Evolutionary conservation across 2,329 filamentous ascomycete genomes (phyloP), one percentile per base, ranked within the genome.

Genomic region (Diaporthe batatas): DNA sequence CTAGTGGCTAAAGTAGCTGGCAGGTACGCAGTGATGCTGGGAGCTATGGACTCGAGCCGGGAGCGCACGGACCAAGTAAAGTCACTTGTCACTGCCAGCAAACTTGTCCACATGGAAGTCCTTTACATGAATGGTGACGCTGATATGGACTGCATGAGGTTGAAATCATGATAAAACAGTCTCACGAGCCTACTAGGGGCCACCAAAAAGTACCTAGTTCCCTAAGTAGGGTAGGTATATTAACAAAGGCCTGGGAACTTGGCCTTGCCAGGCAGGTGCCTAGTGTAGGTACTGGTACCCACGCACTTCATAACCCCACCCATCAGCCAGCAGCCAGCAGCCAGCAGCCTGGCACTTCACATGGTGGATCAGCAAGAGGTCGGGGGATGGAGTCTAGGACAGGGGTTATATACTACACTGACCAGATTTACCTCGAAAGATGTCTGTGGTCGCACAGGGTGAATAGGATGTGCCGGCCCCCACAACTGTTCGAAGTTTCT

Each of bases 311-410:
- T 51, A 51, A 8, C n/a, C 47, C 21, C 42, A 14, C 36, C 36
- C 36, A 10, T 39, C 8, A 2, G 36, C 42, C 14, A 18, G 42
- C 44, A 18, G 29, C 34, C 29, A 44, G 34, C 21, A n/a, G n/a
- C 58, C 39, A 32, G 58, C 59, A 49, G 57, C 23, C 57, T 12
- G 39, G 58, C 62, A 51, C 29, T 23, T 51, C 62, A 36, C 59
- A n/a, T 42, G 58, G 62, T 65, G 62, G 62, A 51, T 65, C 32
- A 67, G 62, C 47, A 53, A 67, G 44, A 51, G 36, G 44, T 51
- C 62, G 62, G 62, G 62, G 62, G 53, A 67, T 53, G 62, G 47
- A 53, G 47, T 67, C 62, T 49, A 67, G 62, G 62, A 67, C 62
- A 67, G 62, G 62, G 62, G 47, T 39, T 32, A 12, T 53, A 39